Conservation (phyloP, 2,329 filamentous ascomycete genomes). For the Rhinocladiella mackenziei region DNA sequence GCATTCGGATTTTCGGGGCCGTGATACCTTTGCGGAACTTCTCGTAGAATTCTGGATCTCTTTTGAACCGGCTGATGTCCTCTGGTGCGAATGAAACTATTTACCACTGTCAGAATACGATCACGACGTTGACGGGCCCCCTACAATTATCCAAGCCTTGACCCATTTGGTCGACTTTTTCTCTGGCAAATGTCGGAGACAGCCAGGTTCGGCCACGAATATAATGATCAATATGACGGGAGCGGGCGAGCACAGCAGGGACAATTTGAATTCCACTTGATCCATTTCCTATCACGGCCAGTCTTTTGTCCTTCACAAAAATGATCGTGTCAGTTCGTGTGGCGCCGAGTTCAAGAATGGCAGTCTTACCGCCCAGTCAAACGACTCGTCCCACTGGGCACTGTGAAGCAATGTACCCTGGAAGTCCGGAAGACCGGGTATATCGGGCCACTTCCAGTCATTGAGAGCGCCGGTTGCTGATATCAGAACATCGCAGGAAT, state of each 20-base stretch:
- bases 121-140: background rate
- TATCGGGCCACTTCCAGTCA: conserved; percentile 38
- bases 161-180: conserved; percentile 16
- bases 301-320: conserved; percentile 27
- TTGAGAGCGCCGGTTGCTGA: conserved; percentile 43
- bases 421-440: conserved; percentile 38
- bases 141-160: conserved; percentile 25
- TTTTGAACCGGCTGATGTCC: conserved; percentile 13
- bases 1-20: background rate
- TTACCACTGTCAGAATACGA: conserved; percentile 14
- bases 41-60: conserved; percentile 11
- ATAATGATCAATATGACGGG: conserved; percentile 32
- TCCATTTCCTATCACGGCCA: conserved; percentile 45
- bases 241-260: conserved; percentile 37
- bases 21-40: conserved; percentile 24
- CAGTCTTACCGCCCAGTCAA: conserved; percentile 31
- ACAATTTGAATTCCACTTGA: conserved; percentile 45
- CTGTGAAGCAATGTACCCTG: conserved; percentile 31
- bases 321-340: background rate
- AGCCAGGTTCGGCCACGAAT: conserved; percentile 24
- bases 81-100: conserved; percentile 25
- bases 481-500: conserved; percentile 42
- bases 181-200: conserved; percentile 12
- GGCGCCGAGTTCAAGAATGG: background rate
- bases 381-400: conserved; percentile 40